phyloP scores from a whole-genome alignment of 306 rosid genomes.

The Vachellia pachyceras region DNA sequence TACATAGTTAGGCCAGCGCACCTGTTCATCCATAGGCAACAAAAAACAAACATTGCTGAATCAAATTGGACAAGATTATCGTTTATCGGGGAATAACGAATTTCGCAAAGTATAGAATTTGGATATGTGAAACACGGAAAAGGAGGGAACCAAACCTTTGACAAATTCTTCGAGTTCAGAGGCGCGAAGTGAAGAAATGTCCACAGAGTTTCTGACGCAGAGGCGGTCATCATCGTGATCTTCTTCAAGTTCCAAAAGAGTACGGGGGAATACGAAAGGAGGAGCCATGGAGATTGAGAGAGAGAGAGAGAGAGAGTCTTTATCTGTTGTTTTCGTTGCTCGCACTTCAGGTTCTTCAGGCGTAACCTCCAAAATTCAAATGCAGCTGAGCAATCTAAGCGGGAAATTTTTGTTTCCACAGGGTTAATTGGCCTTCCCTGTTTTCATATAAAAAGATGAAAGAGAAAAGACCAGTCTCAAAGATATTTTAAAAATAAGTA shows the following conservation, averaged over 20 bases:
- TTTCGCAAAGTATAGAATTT: background rate
- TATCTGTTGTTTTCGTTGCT: background rate
- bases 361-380: constrained; percentile 33
- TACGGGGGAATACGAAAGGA: constrained; percentile 74
- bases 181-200: constrained; percentile 59
- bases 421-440: background rate
- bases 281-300: constrained; percentile 64
- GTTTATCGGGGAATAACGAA: background rate
- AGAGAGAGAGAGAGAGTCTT: constrained; percentile 40
- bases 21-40: background rate
- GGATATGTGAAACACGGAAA: background rate
- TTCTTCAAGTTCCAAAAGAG: constrained; percentile 67
- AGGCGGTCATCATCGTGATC: constrained; percentile 65
- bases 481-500: no score
- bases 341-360: background rate
- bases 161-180: constrained; percentile 86
- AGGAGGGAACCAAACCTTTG: constrained; percentile 61
- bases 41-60: background rate
- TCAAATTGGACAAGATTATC: background rate
- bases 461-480: background rate
- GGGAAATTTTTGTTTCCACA: constrained; percentile 27
- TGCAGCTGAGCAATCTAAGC: constrained; percentile 25
- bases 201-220: constrained; percentile 51
- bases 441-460: background rate
- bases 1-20: background rate